phyloP scores from a whole-genome alignment of 225 moss, liverwort and hornwort species.

The Ulota crispa region DNA sequence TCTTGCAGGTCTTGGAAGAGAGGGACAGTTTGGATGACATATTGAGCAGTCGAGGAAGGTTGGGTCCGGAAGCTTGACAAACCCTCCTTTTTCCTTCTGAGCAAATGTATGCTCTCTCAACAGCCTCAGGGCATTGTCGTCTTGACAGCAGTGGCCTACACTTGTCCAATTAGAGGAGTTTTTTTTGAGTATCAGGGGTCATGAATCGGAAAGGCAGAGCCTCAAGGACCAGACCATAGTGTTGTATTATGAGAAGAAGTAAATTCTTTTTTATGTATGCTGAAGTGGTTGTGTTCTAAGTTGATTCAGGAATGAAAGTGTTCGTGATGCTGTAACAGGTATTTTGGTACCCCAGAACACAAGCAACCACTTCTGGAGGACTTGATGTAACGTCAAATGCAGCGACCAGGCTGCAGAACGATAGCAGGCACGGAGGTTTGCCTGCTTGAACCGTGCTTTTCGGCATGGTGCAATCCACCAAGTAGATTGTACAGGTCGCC shows the following conservation, averaged over 20 bases:
- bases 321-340: slow-evolving; percentile 48
- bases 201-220: neutral
- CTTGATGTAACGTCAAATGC: slow-evolving; percentile 40
- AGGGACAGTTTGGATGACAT: slow-evolving; percentile 44
- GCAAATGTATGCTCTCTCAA: slow-evolving; percentile 46
- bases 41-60: slow-evolving; percentile 58
- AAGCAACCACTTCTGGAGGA: slow-evolving; percentile 47
- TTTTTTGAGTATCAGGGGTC: neutral
- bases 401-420: neutral
- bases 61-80: slow-evolving; percentile 58
- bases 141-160: slow-evolving; percentile 18
- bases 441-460: slow-evolving; percentile 14
- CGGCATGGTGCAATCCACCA: slow-evolving; percentile 24
- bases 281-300: neutral
- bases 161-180: neutral
- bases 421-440: slow-evolving; percentile 3
- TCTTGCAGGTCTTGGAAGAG: slow-evolving; percentile 50
- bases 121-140: slow-evolving; percentile 10
- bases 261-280: neutral
- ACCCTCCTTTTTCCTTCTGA: slow-evolving; percentile 54
- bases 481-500: slow-evolving; percentile 28
- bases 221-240: neutral
- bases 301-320: slow-evolving; percentile 19
- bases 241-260: slow-evolving; percentile 13
- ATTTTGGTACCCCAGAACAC: slow-evolving; percentile 24